Base-by-base conservation (phyloP, 441 rosid species). In the Geranium incanum region DNA sequence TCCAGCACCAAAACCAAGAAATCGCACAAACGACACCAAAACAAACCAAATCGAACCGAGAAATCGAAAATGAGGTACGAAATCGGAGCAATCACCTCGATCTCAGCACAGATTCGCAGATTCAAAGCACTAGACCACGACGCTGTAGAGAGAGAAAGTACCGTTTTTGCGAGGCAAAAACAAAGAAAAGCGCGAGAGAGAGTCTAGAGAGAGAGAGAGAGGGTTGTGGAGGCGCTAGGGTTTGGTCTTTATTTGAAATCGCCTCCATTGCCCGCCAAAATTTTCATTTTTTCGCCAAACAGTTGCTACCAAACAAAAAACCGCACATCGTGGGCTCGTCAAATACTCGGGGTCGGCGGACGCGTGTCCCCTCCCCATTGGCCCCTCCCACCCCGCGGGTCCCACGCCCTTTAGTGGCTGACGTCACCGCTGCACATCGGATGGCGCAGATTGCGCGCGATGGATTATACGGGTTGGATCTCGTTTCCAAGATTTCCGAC, bases 221-320 rank as follows among this genome's bases (percentile, higher is more conserved):
- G 77, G 66, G 69, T 16, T 45, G 36, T 36, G 76, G 83, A 79
- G 71, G 73, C 77, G 78, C 87, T 87, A 87, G 98, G 98, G 95
- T 92, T 89, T 81, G 77, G 50, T 77, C 75, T 73, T 68, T 77
- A 82, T 85, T 92, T 85, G 93, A 92, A 90, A 73, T 82, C 63
- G 72, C 77, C 79, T 62, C 28, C 16, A 70, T 71, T 80, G 92
- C 95, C 93, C 97, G 98, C 98, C 96, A 92, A 89, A 81, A 70
- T 71, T 87, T 79, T 68, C 75, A 71, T 48, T 48, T 48, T 48
- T n/a, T 74, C 69, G 33, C 36, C 23, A 15, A 66, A 73, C 78
- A 15, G 76, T 72, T 70, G 71, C 78, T 65, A 75, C 70, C 4
- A 52, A 67, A 70, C 70, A 2, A 41, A 43, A 37, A 77, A 39